phyloP scores from a whole-genome alignment of 139 green algal genomes.

The Closterium sp. region DNA sequence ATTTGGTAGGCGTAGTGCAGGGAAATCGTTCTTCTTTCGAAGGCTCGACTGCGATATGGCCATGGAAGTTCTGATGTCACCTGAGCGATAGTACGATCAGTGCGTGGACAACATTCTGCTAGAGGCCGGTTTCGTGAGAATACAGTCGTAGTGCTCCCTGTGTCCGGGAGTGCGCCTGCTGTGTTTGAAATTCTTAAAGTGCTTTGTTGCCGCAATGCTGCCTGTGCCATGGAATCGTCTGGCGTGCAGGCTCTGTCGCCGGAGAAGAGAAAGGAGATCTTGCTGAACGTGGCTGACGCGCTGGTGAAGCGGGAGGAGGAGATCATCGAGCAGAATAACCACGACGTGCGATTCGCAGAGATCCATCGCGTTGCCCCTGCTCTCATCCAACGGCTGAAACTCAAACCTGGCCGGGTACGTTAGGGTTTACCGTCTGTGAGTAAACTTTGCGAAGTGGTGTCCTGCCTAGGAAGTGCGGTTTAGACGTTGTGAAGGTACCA shows the following conservation, averaged over 20 bases:
- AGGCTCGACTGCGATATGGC: no score
- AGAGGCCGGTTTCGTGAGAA: no score
- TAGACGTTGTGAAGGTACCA: no score
- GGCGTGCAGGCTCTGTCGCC: constrained; percentile 66
- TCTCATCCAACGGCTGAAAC: constrained; percentile 86
- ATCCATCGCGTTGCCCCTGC: constrained; percentile 59
- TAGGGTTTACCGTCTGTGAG: no score
- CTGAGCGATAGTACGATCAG: no score
- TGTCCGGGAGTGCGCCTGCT: neutral
- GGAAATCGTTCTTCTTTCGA: no score
- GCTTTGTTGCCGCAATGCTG: neutral
- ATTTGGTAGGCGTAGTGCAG: no score
- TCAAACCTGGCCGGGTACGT: constrained; percentile 83
- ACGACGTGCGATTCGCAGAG: constrained; percentile 66
- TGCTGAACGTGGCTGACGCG: constrained; percentile 77
- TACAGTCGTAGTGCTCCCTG: no score
- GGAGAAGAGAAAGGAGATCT: constrained; percentile 65
- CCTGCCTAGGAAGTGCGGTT: no score
- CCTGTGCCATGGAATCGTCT: neutral
- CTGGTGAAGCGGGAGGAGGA: constrained; percentile 70
- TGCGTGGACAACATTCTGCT: no score
- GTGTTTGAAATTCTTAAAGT: neutral
- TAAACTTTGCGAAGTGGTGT: no score
- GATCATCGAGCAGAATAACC: constrained; percentile 83
- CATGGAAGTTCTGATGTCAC: no score